A percentile compares a stretch with the other conserved stretches of the same genome.
phyloP scores from a whole-genome alignment of 208 protist species.

The Crithidia mellificae region DNA sequence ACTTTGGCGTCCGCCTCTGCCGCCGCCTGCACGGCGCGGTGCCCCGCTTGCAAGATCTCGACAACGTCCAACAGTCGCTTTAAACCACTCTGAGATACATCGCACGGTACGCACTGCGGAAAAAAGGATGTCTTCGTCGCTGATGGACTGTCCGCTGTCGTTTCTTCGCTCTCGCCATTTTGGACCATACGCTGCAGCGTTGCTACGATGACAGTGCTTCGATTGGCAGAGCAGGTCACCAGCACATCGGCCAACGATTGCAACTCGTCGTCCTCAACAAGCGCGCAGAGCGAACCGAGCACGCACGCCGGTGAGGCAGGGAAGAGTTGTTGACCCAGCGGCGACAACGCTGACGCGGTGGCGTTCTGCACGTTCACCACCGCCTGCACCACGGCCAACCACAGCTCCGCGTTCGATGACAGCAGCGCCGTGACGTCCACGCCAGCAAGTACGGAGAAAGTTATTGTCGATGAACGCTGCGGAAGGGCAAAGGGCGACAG shows the following conservation, averaged over 20 bases:
- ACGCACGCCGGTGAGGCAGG: constrained; percentile 7
- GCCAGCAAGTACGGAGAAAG: background rate
- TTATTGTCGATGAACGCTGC: background rate
- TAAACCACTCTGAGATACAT: background rate
- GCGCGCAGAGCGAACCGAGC: background rate
- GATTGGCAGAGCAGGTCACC: background rate
- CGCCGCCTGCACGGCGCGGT: background rate
- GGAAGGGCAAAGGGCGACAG: constrained; percentile 21
- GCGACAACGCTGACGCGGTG: background rate
- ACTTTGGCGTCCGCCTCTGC: constrained; percentile 3
- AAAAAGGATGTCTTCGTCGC: background rate
- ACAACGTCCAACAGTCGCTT: constrained; percentile 16
- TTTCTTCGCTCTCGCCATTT: no score
- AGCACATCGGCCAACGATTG: background rate
- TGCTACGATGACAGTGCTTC: background rate
- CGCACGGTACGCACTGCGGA: background rate
- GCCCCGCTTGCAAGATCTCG: background rate
- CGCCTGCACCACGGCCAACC: constrained; percentile 24
- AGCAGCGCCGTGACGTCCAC: background rate
- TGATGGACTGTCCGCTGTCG: background rate
- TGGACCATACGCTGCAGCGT: background rate
- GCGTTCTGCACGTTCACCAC: constrained; percentile 4
- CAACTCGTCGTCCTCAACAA: background rate
- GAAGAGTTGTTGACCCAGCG: constrained; percentile 6
- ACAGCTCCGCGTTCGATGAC: background rate